Percentiles rank a stretch among this genome's conserved stretches.
phyloP scores from a whole-genome alignment of 1,284 basidiomycete species.

The Meripilus lineatus region DNA sequence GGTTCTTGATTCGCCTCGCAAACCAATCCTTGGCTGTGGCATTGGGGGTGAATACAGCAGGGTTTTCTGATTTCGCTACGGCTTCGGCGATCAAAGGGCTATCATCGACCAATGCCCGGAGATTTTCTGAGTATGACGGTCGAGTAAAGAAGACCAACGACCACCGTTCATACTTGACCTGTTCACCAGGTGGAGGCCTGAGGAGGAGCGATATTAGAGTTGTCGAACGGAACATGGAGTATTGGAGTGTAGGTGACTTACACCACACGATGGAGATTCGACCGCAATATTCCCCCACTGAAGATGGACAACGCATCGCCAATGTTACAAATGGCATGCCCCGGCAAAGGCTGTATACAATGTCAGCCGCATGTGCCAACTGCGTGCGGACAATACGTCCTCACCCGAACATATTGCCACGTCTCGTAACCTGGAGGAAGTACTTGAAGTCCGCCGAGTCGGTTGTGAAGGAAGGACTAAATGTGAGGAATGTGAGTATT shows the following conservation, averaged over 20 bases:
- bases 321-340: constrained; percentile 36
- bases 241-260: constrained; percentile 14
- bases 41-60: constrained; percentile 19
- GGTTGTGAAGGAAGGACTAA: constrained; percentile 66
- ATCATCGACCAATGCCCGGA: constrained; percentile 19
- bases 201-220: background rate
- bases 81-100: constrained; percentile 23
- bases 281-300: constrained; percentile 35
- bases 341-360: constrained; percentile 25
- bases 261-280: constrained; percentile 34
- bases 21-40: constrained; percentile 28
- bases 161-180: constrained; percentile 27
- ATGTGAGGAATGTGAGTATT: background rate
- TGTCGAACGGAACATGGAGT: background rate
- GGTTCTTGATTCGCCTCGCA: constrained; percentile 23
- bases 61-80: constrained; percentile 13
- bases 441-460: constrained; percentile 69
- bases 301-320: constrained; percentile 39
- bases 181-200: constrained; percentile 27
- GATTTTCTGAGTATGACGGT: constrained; percentile 24
- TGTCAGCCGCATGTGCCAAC: constrained; percentile 23
- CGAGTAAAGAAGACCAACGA: constrained; percentile 35
- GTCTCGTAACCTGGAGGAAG: constrained; percentile 54
- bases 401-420: constrained; percentile 67
- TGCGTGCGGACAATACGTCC: constrained; percentile 20